Evolutionary conservation across 2,329 filamentous ascomycete genomes (phyloP).

Genomic region (Alternaria brassicicola): DNA sequence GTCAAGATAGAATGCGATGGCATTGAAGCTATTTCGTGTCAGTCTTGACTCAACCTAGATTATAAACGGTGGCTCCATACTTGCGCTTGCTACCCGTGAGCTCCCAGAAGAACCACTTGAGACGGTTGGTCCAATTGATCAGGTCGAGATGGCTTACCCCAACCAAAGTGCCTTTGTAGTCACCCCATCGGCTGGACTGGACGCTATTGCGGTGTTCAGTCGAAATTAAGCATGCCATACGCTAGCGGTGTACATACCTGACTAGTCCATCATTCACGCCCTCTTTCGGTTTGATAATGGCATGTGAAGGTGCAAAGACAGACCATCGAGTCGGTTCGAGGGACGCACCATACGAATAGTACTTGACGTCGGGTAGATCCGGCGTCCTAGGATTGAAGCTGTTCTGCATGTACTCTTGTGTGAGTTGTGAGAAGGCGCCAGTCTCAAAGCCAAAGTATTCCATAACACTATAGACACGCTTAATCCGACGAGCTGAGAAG

Average conservation of each 20-base stretch:
- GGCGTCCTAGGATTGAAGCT: constrained; percentile 66
- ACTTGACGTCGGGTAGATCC: constrained; percentile 61
- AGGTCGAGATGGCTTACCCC: constrained; percentile 68
- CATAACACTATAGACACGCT: constrained; percentile 62
- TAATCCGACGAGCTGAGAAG: constrained; percentile 52
- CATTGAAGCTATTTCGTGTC: constrained; percentile 62
- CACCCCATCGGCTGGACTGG: constrained; percentile 64
- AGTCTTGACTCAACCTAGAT: not conserved
- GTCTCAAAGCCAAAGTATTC: constrained; percentile 62
- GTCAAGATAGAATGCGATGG: constrained; percentile 68
- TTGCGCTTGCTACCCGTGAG: constrained; percentile 62
- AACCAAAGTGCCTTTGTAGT: constrained; percentile 68
- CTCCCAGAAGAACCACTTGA: constrained; percentile 64
- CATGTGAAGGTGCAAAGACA: constrained; percentile 63
- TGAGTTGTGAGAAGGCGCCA: constrained; percentile 67
- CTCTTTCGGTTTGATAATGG: constrained; percentile 60
- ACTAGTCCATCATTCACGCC: constrained; percentile 69
- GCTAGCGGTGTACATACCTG: constrained; percentile 46
- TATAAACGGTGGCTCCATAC: constrained; percentile 36
- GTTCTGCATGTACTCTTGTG: constrained; percentile 62
- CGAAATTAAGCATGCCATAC: not conserved
- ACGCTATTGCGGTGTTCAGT: constrained; percentile 49
- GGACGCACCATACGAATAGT: constrained; percentile 68
- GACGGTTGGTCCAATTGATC: constrained; percentile 70
- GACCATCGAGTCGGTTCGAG: constrained; percentile 62